Conservation (phyloP, 306 rosid genomes). For the Gastrolobium bilobum region DNA sequence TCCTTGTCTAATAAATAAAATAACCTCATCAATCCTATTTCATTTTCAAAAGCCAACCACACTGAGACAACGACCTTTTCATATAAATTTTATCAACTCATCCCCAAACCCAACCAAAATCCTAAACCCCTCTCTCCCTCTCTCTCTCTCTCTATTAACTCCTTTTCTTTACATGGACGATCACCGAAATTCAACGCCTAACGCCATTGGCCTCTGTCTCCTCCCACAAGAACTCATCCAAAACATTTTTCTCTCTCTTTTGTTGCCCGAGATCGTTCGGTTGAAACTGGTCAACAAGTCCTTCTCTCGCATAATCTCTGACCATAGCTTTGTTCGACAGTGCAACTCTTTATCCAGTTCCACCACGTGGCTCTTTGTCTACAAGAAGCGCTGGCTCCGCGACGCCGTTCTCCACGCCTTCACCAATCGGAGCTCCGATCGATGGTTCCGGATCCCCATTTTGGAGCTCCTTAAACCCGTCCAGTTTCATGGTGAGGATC, state of each 20-base stretch:
- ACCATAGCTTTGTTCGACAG: slow-evolving; percentile 59
- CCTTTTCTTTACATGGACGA: slow-evolving; percentile 51
- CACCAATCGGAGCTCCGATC: slow-evolving; percentile 62
- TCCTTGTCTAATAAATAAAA: background rate
- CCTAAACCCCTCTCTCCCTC: slow-evolving; percentile 12
- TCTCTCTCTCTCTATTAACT: background rate
- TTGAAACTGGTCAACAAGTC: slow-evolving; percentile 49
- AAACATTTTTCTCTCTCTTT: slow-evolving; percentile 58
- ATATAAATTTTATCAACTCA: background rate
- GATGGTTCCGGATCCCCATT: slow-evolving; percentile 70
- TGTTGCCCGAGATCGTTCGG: slow-evolving; percentile 53
- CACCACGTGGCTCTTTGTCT: slow-evolving; percentile 73
- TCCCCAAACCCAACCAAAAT: background rate
- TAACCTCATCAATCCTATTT: background rate
- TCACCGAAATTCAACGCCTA: slow-evolving; percentile 53
- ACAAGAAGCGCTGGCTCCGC: slow-evolving; percentile 74
- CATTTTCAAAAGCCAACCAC: slow-evolving; percentile 45
- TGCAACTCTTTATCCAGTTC: slow-evolving; percentile 59
- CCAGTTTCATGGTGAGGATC: slow-evolving; percentile 60
- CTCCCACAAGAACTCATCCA: slow-evolving; percentile 68
- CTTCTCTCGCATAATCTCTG: slow-evolving; percentile 51
- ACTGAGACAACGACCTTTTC: background rate
- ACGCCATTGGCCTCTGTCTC: slow-evolving; percentile 66
- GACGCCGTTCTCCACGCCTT: slow-evolving; percentile 69
- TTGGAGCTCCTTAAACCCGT: slow-evolving; percentile 58